These are phyloP conservation scores for Tuber brumale DNA, from an alignment of 495 filamentous ascomycete species.

Conservation along the genomic window DNA sequence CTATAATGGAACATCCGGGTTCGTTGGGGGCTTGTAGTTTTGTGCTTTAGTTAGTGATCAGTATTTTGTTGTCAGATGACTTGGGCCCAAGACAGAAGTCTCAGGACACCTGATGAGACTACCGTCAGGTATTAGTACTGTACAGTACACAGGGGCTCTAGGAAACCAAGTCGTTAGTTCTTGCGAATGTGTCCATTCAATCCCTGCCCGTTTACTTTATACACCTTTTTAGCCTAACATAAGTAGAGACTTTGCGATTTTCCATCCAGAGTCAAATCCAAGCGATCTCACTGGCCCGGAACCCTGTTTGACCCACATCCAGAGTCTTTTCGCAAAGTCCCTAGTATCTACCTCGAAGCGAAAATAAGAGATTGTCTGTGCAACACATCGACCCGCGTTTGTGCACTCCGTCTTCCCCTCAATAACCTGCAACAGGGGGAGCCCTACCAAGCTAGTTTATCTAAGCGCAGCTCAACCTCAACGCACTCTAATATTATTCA, in stretches of 20 bases:
- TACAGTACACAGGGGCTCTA: not conserved
- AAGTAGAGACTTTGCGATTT: too few species aligned
- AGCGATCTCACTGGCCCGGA: too few species aligned
- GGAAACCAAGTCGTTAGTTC: not conserved
- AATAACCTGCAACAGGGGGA: not conserved
- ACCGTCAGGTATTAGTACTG: not conserved
- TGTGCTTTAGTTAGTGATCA: not conserved
- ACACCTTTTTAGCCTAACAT: not conserved
- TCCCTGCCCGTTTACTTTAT: not conserved
- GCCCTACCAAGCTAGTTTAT: not conserved
- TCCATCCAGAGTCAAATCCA: too few species aligned
- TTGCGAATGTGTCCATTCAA: not conserved
- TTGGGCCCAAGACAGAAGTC: not conserved
- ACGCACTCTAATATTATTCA: not conserved
- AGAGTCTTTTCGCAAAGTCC: too few species aligned
- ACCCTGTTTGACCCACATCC: too few species aligned
- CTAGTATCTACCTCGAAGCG: not conserved
- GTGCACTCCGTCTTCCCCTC: not conserved
- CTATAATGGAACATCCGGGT: too few species aligned
- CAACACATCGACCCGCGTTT: not conserved
- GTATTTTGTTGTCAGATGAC: not conserved
- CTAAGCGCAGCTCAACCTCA: not conserved
- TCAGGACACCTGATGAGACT: not conserved
- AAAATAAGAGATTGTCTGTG: not conserved
- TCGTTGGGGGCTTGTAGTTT: not conserved